Evolutionary conservation across 306 rosid species (phyloP), one percentile per base, ranked within the genome.

Genomic region (Betula pendula): DNA sequence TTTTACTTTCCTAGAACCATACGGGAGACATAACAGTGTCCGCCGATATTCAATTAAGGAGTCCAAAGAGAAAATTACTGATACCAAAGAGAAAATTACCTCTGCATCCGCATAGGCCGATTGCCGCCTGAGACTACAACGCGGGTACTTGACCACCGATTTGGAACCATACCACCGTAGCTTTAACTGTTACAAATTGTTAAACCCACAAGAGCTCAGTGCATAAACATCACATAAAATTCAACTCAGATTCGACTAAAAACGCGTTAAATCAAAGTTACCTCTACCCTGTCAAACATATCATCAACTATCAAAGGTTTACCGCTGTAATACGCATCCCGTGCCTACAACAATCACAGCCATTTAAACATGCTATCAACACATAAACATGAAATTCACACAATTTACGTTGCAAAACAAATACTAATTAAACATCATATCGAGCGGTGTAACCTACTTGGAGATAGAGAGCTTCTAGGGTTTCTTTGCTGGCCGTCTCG

Each of bases 201-300:
- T 73, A 3, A n/a, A 0, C 60, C 71, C 12, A 81, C 13, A 27
- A 42, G 20, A 66, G 73, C 24, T 11, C 35, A 67, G 56, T 20
- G 3, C 43, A 65, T 4, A 47, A 11, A 48, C 70, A 44, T 45
- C 47, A 49, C 4, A 27, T 1, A 0, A 78, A 78, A 75, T 69
- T 60, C 58, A 38, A 17, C 10, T 4, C 8, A 77, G 0, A 50
- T 19, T 45, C 49, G 33, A 74, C 11, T 63, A 20, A 47, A 16
- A 45, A 10, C 8, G 58, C 45, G 43, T 5, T 5, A 24, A 82
- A 74, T 48, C 58, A 65, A 48, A 67, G 48, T 29, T 77, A 90
- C 97, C 98, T 94, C 98, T 11, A 91, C 89, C 86, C 94, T 90
- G 65, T 92, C 97, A 79, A 92, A 91, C 96, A 94, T 94, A 73